Percentiles rank a stretch among this genome's conserved stretches.
Conservation (phyloP, 2,329 filamentous ascomycete genomes). For the Talaromyces albobiverticillius region DNA sequence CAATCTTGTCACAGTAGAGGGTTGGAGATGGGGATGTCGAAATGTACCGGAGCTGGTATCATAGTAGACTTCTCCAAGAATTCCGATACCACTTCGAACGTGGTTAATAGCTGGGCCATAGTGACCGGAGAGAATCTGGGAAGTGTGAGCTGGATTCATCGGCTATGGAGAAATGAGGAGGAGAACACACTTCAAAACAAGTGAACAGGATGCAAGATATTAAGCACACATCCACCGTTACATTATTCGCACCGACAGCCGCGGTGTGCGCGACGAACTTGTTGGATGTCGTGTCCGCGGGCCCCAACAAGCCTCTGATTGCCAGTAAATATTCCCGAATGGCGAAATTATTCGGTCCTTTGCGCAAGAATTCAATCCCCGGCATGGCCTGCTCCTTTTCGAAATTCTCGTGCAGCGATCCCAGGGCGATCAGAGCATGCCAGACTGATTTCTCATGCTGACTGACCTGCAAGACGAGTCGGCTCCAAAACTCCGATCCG, state of each 20-base stretch:
- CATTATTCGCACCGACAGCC: not conserved
- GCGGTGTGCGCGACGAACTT: not conserved
- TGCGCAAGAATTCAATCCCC: not conserved
- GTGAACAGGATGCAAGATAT: slow-evolving; percentile 26
- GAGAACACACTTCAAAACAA: slow-evolving; percentile 22
- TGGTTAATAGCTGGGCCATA: slow-evolving; percentile 22
- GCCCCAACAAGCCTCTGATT: slow-evolving; percentile 1
- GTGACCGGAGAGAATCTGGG: slow-evolving; percentile 24
- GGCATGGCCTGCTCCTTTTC: slow-evolving; percentile 5
- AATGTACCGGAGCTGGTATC: slow-evolving; percentile 6
- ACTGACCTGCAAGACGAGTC: slow-evolving; percentile 22
- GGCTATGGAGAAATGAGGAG: not conserved
- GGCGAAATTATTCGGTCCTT: not conserved
- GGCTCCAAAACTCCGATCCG: slow-evolving; percentile 25
- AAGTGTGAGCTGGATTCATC: not conserved
- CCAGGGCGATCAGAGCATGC: slow-evolving; percentile 27
- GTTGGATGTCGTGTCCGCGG: not conserved
- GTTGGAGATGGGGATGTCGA: slow-evolving; percentile 16
- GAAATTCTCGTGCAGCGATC: slow-evolving; percentile 27
- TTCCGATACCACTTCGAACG: slow-evolving; percentile 21
- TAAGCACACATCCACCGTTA: slow-evolving; percentile 18
- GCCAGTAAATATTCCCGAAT: slow-evolving; percentile 10
- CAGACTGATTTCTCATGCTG: slow-evolving; percentile 25
- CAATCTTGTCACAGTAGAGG: slow-evolving; percentile 14
- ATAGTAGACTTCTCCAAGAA: slow-evolving; percentile 18